Conservation (phyloP, 345 rosid genomes). For the Murraya paniculata region DNA sequence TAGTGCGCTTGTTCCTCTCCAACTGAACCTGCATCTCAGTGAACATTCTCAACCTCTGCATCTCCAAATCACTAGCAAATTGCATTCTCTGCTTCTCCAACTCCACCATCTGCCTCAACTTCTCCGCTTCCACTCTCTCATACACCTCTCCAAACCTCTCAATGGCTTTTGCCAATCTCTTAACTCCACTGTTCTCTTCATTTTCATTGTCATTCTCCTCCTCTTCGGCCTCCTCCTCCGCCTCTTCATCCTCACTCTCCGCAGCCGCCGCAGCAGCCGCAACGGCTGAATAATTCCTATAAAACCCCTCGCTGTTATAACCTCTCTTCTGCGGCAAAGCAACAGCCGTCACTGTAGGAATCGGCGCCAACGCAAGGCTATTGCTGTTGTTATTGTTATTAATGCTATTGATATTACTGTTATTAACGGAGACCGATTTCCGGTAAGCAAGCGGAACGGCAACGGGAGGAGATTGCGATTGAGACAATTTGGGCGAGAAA, state of each 20-base stretch:
- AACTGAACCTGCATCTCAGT: conserved; percentile 96
- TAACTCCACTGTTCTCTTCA: conserved; percentile 41
- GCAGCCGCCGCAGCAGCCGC: conserved; percentile 87
- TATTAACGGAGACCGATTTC: background rate
- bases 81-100: conserved; percentile 98
- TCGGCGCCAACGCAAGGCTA: conserved; percentile 20
- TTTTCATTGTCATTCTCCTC: conserved; percentile 30
- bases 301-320: conserved; percentile 14
- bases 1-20: conserved; percentile 67
- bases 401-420: background rate
- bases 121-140: conserved; percentile 80
- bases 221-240: conserved; percentile 31
- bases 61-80: conserved; percentile 90
- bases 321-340: conserved; percentile 73
- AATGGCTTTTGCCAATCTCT: conserved; percentile 61
- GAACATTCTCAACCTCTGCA: conserved; percentile 90
- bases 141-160: conserved; percentile 89
- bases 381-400: background rate
- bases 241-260: conserved; percentile 45
- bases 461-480: conserved; percentile 23
- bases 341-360: conserved; percentile 42
- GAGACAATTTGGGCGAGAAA: conserved; percentile 26
- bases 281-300: conserved; percentile 61
- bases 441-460: conserved; percentile 14
- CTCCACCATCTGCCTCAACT: conserved; percentile 91